phyloP scores from a whole-genome alignment of 495 filamentous ascomycete genomes.

The Penicillium cinerascens region DNA sequence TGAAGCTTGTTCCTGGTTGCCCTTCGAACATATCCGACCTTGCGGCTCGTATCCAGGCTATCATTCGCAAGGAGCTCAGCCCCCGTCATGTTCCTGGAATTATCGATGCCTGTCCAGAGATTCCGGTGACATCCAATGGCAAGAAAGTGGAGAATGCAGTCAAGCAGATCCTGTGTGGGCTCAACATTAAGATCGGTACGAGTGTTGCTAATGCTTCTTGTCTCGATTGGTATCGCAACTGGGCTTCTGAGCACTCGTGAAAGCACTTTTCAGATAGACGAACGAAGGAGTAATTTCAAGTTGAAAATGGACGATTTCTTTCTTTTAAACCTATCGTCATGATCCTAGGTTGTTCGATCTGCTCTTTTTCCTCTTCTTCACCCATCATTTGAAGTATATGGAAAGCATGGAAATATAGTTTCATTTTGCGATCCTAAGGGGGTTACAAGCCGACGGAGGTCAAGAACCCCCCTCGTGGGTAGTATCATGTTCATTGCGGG shows the following conservation, averaged over 20 bases:
- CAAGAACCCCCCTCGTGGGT: no score
- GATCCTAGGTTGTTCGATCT: no score
- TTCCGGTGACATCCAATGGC: slow-evolving; percentile 85
- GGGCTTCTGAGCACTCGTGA: slow-evolving; percentile 51
- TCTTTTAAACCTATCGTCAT: no score
- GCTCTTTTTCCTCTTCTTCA: no score
- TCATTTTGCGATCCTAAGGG: no score
- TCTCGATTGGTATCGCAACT: slow-evolving; percentile 78
- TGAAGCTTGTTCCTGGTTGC: slow-evolving; percentile 57
- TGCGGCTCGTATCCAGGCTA: slow-evolving; percentile 54
- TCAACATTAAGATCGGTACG: slow-evolving; percentile 78
- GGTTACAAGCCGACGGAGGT: no score
- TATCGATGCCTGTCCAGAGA: slow-evolving; percentile 72
- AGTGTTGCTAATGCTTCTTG: slow-evolving; percentile 83
- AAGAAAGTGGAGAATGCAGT: slow-evolving; percentile 95
- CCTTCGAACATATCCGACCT: slow-evolving; percentile 39
- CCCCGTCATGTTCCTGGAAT: slow-evolving; percentile 83
- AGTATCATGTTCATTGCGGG: no score
- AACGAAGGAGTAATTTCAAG: no score
- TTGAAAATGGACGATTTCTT: no score
- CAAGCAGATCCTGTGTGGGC: slow-evolving; percentile 88
- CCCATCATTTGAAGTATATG: no score
- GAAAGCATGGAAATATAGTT: no score
- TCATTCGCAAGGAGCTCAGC: slow-evolving; percentile 70
- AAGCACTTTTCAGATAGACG: no score